A percentile compares a stretch with the other conserved stretches of the same genome.
These are phyloP conservation scores for Beta corolliflora DNA, from an alignment of 179 eudicot genomes.

Conservation along the genomic window DNA sequence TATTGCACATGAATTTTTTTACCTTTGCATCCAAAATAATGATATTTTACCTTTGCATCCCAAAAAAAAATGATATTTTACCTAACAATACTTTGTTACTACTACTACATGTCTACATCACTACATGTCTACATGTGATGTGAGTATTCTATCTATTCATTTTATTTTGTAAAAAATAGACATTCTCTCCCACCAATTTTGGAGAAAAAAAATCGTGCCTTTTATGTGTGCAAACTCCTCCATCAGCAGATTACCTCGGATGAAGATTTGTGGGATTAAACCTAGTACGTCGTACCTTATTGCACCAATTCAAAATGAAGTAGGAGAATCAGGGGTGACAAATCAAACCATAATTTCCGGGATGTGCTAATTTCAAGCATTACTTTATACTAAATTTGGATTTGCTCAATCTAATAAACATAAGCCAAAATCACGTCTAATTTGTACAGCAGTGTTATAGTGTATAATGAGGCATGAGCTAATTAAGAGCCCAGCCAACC, in stretches of 20 bases:
- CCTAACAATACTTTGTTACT: too few species aligned
- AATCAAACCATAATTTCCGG: slow-evolving; percentile 9
- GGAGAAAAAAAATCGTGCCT: too few species aligned
- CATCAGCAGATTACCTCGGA: not conserved
- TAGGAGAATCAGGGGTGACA: not conserved
- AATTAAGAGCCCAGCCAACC: not conserved
- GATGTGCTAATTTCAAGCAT: slow-evolving; percentile 3
- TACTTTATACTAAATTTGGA: not conserved
- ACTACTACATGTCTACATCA: too few species aligned
- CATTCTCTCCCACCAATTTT: too few species aligned
- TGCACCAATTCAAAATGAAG: not conserved
- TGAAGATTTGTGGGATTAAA: not conserved
- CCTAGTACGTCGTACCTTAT: not conserved
- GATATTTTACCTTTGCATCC: too few species aligned
- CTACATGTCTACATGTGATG: too few species aligned
- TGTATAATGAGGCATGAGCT: not conserved
- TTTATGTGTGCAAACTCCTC: not conserved
- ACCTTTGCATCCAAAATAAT: too few species aligned
- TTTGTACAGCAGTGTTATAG: not conserved
- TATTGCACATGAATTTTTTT: too few species aligned
- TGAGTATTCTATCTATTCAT: too few species aligned
- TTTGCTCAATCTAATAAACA: slow-evolving; percentile 5
- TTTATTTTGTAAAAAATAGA: too few species aligned
- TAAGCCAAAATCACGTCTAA: not conserved
- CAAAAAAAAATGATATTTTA: too few species aligned